Base-by-base conservation (phyloP, 2,329 filamentous ascomycete genomes). In the Biscogniauxia marginata region DNA sequence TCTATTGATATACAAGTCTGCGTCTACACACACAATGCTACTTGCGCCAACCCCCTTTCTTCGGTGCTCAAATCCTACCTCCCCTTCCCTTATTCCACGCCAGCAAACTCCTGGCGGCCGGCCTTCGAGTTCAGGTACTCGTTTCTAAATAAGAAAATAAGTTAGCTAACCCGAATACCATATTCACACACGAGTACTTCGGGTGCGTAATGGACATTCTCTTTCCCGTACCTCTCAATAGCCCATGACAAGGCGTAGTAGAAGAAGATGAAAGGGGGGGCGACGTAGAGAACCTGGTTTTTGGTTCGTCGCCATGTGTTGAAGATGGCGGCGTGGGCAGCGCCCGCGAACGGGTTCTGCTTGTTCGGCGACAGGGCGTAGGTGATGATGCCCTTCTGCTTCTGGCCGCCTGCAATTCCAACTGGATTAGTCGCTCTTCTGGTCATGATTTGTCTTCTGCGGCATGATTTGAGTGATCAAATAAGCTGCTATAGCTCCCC, bases 211-310 rank as follows among this genome's bases (percentile, higher is more conserved):
- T n/a, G n/a, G n/a, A n/a, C 30, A 16, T 11, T 39, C 9, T 39
- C 30, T 39, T n/a, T 53, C 49, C 19, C 65, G 18, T 84, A 98
- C 95, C 87, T 86, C 79, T 96, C 87, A 70, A 85, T 88, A 65
- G 95, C 93, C 95, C 95, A 99, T 73, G 89, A 78, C 88, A 98
- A 90, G 65, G 85, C 73, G 72, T 87, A 85, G 80, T 98, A 99
- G 65, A 84, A 92, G 65, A 82, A 75, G 63, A 95, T 69, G 67
- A 96, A 78, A 43, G 93, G 89, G 58, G 95, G 90, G 22, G 87
- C 83, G 76, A 93, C 87, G 84, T 93, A 99, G 67, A 98, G 86
- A 66, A 96, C 86, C 82, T 98, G 95, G 67, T 83, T 76, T 74
- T 86, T 87, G 78, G 89, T 90, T 70, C 95, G 87, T 76, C 95